phyloP scores from a whole-genome alignment of 2,329 filamentous ascomycete species.

The Cytospora paraplurivora region DNA sequence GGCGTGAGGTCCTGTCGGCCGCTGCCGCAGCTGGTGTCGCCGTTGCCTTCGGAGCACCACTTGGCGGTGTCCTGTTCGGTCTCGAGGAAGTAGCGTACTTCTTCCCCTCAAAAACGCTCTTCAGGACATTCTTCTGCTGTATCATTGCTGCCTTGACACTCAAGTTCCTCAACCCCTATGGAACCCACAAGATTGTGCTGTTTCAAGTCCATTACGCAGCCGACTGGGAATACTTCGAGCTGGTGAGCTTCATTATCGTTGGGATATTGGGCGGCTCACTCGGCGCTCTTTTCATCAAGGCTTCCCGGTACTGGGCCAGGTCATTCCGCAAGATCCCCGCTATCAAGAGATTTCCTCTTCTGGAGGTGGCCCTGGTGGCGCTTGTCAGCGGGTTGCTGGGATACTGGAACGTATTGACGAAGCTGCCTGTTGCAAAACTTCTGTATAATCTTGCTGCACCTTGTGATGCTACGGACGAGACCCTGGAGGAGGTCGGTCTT shows the following conservation, averaged over 20 bases:
- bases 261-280: constrained; percentile 81
- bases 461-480: constrained; percentile 69
- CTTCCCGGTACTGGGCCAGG: constrained; percentile 84
- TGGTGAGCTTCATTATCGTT: constrained; percentile 81
- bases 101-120: constrained; percentile 95
- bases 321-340: constrained; percentile 78
- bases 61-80: constrained; percentile 87
- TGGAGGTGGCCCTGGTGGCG: constrained; percentile 88
- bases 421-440: constrained; percentile 85
- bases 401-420: constrained; percentile 93
- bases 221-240: constrained; percentile 94
- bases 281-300: constrained; percentile 96
- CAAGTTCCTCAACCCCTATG: constrained; percentile 95
- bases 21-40: constrained; percentile 90
- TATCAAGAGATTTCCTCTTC: constrained; percentile 80
- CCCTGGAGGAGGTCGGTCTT: constrained; percentile 68
- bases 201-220: constrained; percentile 89
- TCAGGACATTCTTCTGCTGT: constrained; percentile 97
- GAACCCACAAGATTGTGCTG: constrained; percentile 93
- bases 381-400: constrained; percentile 80
- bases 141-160: constrained; percentile 88
- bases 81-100: constrained; percentile 97
- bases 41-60: constrained; percentile 88
- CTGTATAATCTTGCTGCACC: constrained; percentile 89
- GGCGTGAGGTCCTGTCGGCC: constrained; percentile 90